Evolutionary conservation across 495 filamentous ascomycete genomes (phyloP).

Genomic region (Podospora anserina): DNA sequence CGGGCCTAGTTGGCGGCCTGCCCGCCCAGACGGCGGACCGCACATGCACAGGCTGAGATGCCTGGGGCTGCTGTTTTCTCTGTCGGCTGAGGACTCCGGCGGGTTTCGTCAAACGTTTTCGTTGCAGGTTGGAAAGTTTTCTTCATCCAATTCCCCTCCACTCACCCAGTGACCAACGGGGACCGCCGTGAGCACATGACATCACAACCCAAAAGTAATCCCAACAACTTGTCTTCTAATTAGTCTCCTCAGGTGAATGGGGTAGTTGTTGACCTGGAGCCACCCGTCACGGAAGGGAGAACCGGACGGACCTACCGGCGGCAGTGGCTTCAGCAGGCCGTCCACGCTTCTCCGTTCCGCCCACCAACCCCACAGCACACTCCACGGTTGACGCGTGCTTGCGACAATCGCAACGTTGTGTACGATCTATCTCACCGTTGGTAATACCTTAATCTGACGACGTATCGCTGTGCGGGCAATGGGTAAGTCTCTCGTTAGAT

Average conservation of each 20-base stretch:
- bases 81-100: background rate
- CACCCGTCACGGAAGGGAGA: background rate
- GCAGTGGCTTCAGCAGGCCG: background rate
- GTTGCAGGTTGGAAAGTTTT: background rate
- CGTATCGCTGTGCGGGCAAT: background rate
- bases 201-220: background rate
- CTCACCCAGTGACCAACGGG: background rate
- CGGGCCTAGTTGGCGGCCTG: background rate
- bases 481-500: background rate
- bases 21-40: background rate
- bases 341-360: background rate
- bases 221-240: background rate
- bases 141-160: background rate
- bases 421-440: background rate
- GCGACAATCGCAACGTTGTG: background rate
- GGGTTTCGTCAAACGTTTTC: background rate
- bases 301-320: background rate
- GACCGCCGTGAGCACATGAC: constrained; percentile 2
- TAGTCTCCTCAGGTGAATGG: background rate
- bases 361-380: constrained; percentile 2
- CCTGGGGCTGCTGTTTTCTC: background rate
- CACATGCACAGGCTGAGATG: background rate
- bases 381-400: background rate
- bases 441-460: background rate
- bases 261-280: background rate